These are phyloP conservation scores for Penicillium sp. DNA, from an alignment of 2,329 filamentous ascomycete genomes.

Conservation along the genomic window DNA sequence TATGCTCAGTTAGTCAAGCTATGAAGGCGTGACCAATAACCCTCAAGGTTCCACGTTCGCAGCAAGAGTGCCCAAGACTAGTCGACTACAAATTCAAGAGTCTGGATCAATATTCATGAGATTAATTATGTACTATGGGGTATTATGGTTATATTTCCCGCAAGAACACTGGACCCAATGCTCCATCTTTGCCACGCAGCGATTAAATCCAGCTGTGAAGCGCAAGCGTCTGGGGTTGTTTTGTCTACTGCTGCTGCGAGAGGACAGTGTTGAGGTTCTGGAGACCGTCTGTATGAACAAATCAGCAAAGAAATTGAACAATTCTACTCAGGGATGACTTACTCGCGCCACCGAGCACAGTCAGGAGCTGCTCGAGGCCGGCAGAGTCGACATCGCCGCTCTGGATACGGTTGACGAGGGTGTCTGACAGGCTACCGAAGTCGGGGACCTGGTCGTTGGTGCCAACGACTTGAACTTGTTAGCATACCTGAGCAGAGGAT, in stretches of 20 bases:
- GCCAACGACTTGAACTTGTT: conserved; percentile 9
- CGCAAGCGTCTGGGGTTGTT: neutral
- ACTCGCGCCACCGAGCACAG: conserved; percentile 15
- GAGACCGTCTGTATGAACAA: conserved; percentile 13
- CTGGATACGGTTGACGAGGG: conserved; percentile 20
- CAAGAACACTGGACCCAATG: neutral
- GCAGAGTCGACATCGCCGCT: conserved; percentile 21
- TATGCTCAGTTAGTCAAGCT: too few relatives aligned
- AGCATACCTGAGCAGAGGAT: neutral
- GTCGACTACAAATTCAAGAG: neutral
- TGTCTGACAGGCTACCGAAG: conserved; percentile 24
- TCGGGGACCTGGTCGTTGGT: conserved; percentile 15
- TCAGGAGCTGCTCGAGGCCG: conserved; percentile 21
- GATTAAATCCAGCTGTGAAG: conserved; percentile 4
- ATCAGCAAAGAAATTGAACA: neutral
- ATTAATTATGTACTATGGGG: neutral
- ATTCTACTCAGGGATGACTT: conserved; percentile 9
- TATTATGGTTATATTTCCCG: neutral
- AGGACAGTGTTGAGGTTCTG: conserved; percentile 14
- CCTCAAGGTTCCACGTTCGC: too few relatives aligned
- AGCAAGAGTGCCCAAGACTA: neutral
- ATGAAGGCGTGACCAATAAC: too few relatives aligned
- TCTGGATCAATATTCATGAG: neutral
- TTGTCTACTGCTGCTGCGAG: conserved; percentile 5
- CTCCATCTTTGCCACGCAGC: neutral